These are phyloP conservation scores for Theileria annulata DNA, from an alignment of 169 alveolate species.

Conservation along the genomic window DNA sequence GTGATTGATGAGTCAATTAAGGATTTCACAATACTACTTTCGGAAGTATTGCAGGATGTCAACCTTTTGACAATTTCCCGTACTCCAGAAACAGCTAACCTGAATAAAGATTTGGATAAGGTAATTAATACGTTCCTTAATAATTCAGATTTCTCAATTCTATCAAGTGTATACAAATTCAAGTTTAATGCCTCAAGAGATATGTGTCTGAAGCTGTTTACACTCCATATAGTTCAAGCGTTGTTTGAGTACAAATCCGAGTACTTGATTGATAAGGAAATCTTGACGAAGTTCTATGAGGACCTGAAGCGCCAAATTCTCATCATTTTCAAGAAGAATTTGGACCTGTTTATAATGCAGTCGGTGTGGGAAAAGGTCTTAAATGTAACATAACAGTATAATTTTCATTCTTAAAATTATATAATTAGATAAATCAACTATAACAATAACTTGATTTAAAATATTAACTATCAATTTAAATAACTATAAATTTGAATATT, in stretches of 20 bases:
- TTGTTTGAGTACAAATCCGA: neutral
- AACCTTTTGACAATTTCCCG: slow-evolving; percentile 27
- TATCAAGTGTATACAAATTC: slow-evolving; percentile 9
- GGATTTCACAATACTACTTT: slow-evolving; percentile 38
- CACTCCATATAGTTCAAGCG: slow-evolving; percentile 45
- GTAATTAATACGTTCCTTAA: slow-evolving; percentile 16
- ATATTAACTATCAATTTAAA: too few relatives aligned
- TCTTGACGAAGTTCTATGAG: slow-evolving; percentile 3
- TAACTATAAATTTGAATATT: neutral
- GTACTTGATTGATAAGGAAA: slow-evolving; percentile 18
- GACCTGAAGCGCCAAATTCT: slow-evolving; percentile 43
- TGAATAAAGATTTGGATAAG: slow-evolving; percentile 19
- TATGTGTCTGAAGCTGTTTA: slow-evolving; percentile 50
- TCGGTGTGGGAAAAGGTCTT: slow-evolving; percentile 21
- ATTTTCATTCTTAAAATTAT: too few relatives aligned
- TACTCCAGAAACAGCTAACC: slow-evolving; percentile 12
- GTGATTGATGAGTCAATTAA: slow-evolving; percentile 19
- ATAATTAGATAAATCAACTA: neutral
- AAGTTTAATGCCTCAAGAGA: slow-evolving; percentile 34
- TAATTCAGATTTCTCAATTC: neutral
- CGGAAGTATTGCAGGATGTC: slow-evolving; percentile 38
- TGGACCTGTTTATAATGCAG: slow-evolving; percentile 50
- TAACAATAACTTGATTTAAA: neutral
- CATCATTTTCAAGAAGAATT: slow-evolving; percentile 40
- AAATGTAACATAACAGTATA: neutral